phyloP scores from a whole-genome alignment of 225 moss, liverwort and hornwort species.

The Bryoerythrophyllum caledonicum region DNA sequence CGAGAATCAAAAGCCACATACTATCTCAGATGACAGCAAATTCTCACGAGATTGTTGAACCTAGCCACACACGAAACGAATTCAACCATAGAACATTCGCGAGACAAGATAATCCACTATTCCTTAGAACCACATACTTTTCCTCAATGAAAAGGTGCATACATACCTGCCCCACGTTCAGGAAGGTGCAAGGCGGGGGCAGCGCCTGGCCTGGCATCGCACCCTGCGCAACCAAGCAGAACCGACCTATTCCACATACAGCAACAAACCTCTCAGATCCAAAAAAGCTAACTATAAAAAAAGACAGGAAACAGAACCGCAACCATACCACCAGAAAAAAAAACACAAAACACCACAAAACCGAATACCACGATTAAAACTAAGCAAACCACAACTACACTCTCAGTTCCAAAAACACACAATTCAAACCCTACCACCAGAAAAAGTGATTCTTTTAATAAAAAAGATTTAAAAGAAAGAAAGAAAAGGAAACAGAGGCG shows the following conservation, averaged over 20 bases:
- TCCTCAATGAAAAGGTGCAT: background rate
- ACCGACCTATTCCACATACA: too few species aligned
- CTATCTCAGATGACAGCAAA: background rate
- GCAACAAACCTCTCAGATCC: too few species aligned
- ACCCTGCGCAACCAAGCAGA: constrained; percentile 28
- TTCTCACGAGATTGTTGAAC: constrained; percentile 1
- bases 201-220: constrained; percentile 99
- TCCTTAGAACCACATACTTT: background rate
- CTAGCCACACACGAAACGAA: too few species aligned
- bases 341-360: too few species aligned
- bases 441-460: too few species aligned
- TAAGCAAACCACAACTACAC: background rate
- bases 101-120: background rate
- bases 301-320: too few species aligned
- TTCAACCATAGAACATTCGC: background rate
- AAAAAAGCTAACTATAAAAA: too few species aligned
- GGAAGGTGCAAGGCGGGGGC: constrained; percentile 90
- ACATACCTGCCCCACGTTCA: constrained; percentile 95
- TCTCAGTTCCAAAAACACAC: background rate
- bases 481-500: background rate
- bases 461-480: too few species aligned
- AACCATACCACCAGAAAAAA: too few species aligned
- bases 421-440: constrained; percentile 7
- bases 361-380: background rate
- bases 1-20: background rate